Evolutionary conservation across 2,329 filamentous ascomycete genomes (phyloP).

Genomic region (Trichoderma semiorbis): DNA sequence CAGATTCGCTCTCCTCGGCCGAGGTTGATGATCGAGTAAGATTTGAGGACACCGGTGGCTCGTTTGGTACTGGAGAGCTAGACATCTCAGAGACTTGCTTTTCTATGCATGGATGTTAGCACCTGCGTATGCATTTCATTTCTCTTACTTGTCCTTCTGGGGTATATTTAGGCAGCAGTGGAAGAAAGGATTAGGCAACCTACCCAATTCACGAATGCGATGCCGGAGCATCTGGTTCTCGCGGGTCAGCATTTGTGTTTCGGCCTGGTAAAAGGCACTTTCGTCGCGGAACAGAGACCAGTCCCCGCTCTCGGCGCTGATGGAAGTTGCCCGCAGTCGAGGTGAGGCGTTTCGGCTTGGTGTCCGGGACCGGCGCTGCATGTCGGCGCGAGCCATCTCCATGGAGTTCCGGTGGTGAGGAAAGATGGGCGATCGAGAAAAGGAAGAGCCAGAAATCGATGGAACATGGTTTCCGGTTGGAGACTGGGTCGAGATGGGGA

Average conservation of each 20-base stretch:
- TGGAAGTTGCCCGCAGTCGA: slow-evolving; percentile 54
- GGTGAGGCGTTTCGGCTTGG: slow-evolving; percentile 57
- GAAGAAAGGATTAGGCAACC: slow-evolving; percentile 21
- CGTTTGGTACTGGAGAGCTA: not conserved
- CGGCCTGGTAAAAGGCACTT: slow-evolving; percentile 75
- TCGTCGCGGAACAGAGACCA: slow-evolving; percentile 67
- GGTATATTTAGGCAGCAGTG: not conserved
- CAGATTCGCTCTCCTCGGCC: slow-evolving; percentile 13
- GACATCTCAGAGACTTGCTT: slow-evolving; percentile 16
- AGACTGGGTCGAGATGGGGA: slow-evolving; percentile 35
- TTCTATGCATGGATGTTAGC: not conserved
- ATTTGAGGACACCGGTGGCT: slow-evolving; percentile 11
- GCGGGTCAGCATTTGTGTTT: slow-evolving; percentile 71
- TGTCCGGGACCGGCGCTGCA: slow-evolving; percentile 56
- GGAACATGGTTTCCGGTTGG: slow-evolving; percentile 29
- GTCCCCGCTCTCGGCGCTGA: slow-evolving; percentile 58
- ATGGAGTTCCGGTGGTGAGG: slow-evolving; percentile 55
- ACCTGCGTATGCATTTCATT: not conserved
- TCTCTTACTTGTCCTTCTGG: not conserved
- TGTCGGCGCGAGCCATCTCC: slow-evolving; percentile 54
- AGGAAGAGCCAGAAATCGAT: slow-evolving; percentile 38
- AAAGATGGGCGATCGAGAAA: slow-evolving; percentile 50
- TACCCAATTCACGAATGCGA: slow-evolving; percentile 70
- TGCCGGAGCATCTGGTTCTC: slow-evolving; percentile 82
- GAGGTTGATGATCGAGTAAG: slow-evolving; percentile 22